Percentiles rank a stretch among this genome's conserved stretches.
Conservation (phyloP, 192 early-diverging fungal species). For the Umbelopsis sp. region DNA sequence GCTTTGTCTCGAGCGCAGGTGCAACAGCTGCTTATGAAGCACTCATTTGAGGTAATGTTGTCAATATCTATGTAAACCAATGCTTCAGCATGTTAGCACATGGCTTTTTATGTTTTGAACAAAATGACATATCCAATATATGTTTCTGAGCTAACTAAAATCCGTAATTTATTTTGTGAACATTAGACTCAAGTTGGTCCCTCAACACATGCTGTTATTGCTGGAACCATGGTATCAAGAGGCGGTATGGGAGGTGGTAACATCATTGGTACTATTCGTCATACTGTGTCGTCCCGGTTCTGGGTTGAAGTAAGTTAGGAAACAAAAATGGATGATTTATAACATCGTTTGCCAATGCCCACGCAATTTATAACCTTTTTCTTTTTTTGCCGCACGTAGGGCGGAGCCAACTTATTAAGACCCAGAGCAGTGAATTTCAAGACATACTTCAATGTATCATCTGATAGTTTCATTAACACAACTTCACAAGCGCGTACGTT, state of each 20-base stretch:
- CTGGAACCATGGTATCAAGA: conserved; percentile 64
- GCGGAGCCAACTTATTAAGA: conserved; percentile 13
- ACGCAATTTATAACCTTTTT: too few relatives aligned
- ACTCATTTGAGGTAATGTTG: conserved; percentile 60
- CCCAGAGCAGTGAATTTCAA: conserved; percentile 33
- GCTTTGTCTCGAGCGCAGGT: conserved; percentile 41
- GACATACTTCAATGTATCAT: conserved; percentile 32
- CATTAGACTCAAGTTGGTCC: conserved; percentile 57
- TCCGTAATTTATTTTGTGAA: too few relatives aligned
- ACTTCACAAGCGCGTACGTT: conserved; percentile 53
- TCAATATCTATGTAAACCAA: not conserved
- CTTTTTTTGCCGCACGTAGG: not conserved
- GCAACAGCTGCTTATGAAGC: conserved; percentile 56
- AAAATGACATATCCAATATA: too few relatives aligned
- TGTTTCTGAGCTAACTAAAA: too few relatives aligned
- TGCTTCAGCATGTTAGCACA: not conserved
- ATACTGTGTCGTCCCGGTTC: conserved; percentile 70
- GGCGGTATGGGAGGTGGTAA: conserved; percentile 77
- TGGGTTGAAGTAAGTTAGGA: conserved; percentile 63
- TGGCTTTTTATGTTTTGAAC: not conserved
- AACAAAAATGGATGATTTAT: not conserved
- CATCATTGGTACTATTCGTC: conserved; percentile 75
- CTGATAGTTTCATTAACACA: conserved; percentile 65
- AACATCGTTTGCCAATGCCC: not conserved
- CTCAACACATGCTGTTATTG: conserved; percentile 49